Evolutionary conservation across 768 basidiomycete genomes (phyloP), one percentile per base, ranked within the genome.

Genomic region (Lactarius akahatsu): DNA sequence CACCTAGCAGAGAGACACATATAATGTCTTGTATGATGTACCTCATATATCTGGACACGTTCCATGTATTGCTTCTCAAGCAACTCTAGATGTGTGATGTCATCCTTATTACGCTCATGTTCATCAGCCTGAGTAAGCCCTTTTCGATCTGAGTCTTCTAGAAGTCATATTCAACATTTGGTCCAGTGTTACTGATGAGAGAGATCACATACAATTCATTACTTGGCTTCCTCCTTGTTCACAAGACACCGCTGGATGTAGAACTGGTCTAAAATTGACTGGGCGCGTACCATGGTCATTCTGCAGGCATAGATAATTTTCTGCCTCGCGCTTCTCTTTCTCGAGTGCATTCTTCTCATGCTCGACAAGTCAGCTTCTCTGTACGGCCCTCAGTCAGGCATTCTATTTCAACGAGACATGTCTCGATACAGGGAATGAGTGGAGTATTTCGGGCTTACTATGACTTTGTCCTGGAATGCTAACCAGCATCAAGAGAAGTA

Each of bases 261-360:
- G 80, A 83, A 94, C 71, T 99, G 96, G 79, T 84, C 95, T 15
- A 94, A 80, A 18, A 87, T 77, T 13, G 89, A 92, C 69, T 86
- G 82, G 10, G 93, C 90, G 59, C 83, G 77, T 6, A 87, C 30
- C 85, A 61, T 88, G 84, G 62, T 92, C 89, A 72, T 98, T 97
- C 75, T 89, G 87, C 71, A 95, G 76, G 63, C 88, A 83, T 36
- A 96, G 79, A 75, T 86, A 98, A 66, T 91, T 86, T 71, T 97
- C 89, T 0, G 96, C 96, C 73, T 97, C 95, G 64, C 83, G 88
- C 78, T 96, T 94, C 80, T 92, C 85, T 34, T 84, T 88, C 76
- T 98, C 94, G 18, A 98, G 79, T 0, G 89, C 85, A 18, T 83
- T 84, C 77, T 95, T 95, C 76, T 98, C 97, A 67, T 88, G 86